Percentiles rank a stretch among this genome's conserved stretches.
Conservation (phyloP, 768 basidiomycete species). For the Russula compacta region DNA sequence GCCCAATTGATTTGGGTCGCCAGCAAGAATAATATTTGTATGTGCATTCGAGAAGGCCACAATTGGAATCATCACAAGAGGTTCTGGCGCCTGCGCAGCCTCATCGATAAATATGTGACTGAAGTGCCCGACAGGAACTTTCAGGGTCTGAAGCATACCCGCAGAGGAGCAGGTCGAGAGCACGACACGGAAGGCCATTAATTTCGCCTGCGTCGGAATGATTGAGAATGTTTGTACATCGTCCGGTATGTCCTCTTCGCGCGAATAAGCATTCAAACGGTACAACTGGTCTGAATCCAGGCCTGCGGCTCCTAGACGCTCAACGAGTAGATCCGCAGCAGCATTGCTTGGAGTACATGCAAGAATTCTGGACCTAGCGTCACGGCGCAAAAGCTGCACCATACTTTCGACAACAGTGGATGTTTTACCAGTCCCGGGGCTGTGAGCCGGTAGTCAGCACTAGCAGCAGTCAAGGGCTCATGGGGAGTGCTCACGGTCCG, state of each 20-base stretch:
- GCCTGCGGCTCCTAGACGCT: slow-evolving; percentile 20
- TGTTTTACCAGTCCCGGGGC: slow-evolving; percentile 36
- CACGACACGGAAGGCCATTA: slow-evolving; percentile 42
- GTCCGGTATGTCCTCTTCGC: slow-evolving; percentile 31
- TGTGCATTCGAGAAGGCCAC: slow-evolving; percentile 25
- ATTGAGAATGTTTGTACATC: slow-evolving; percentile 31
- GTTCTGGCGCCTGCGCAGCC: slow-evolving; percentile 55
- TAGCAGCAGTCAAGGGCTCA: not conserved
- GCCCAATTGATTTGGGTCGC: slow-evolving; percentile 32
- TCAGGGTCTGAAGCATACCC: slow-evolving; percentile 38
- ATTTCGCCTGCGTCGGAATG: slow-evolving; percentile 27
- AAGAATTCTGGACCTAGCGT: slow-evolving; percentile 23
- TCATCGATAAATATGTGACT: slow-evolving; percentile 57
- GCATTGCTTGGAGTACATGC: slow-evolving; percentile 32
- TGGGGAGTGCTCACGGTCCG: slow-evolving; percentile 41
- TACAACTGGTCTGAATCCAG: slow-evolving; percentile 33
- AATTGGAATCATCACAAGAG: slow-evolving; percentile 42
- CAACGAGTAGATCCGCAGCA: slow-evolving; percentile 30
- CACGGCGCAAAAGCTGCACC: slow-evolving; percentile 25
- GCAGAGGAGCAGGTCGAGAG: slow-evolving; percentile 52
- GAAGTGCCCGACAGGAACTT: slow-evolving; percentile 45
- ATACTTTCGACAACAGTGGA: slow-evolving; percentile 32
- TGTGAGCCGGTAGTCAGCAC: slow-evolving; percentile 10
- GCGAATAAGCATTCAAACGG: slow-evolving; percentile 44
- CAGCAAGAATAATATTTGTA: slow-evolving; percentile 32